These are phyloP conservation scores for Dendrobium officinale DNA, from an alignment of 106 monocot species.

Conservation along the genomic window DNA sequence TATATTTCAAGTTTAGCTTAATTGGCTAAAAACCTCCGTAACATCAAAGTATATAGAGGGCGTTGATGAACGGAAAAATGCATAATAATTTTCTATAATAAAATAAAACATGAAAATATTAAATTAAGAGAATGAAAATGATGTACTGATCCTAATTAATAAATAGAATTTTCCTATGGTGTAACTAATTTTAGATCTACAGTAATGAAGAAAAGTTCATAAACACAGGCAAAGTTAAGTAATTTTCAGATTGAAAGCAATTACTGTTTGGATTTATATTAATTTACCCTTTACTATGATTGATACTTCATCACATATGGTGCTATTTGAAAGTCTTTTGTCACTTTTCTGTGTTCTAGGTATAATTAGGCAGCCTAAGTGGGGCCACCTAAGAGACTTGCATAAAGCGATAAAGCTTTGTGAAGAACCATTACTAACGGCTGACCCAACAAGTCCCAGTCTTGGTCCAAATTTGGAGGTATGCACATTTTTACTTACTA, in stretches of 20 bases:
- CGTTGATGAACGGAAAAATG: background rate
- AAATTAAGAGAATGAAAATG: background rate
- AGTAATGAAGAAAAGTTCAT: background rate
- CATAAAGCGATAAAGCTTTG: slow-evolving; percentile 88
- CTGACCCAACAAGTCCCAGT: slow-evolving; percentile 62
- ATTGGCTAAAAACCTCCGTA: no score
- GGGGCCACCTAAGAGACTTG: slow-evolving; percentile 87
- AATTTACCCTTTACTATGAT: background rate
- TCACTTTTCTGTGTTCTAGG: slow-evolving; percentile 4
- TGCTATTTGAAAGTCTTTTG: background rate
- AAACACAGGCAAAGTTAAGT: background rate
- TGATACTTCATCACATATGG: background rate
- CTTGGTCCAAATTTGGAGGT: slow-evolving; percentile 85
- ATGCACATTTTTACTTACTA: background rate
- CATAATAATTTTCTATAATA: background rate
- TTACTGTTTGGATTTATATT: background rate
- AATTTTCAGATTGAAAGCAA: background rate
- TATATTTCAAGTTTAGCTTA: no score
- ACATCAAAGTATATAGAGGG: no score
- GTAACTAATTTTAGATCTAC: background rate
- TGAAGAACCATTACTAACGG: slow-evolving; percentile 57
- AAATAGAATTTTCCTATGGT: background rate
- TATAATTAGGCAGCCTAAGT: slow-evolving; percentile 82
- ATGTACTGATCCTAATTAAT: background rate
- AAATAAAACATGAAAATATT: background rate